Percentiles rank a stretch among this genome's conserved stretches.
Evolutionary conservation across 1,284 basidiomycete species (phyloP).

Genomic region (Abortiporus biennis): DNA sequence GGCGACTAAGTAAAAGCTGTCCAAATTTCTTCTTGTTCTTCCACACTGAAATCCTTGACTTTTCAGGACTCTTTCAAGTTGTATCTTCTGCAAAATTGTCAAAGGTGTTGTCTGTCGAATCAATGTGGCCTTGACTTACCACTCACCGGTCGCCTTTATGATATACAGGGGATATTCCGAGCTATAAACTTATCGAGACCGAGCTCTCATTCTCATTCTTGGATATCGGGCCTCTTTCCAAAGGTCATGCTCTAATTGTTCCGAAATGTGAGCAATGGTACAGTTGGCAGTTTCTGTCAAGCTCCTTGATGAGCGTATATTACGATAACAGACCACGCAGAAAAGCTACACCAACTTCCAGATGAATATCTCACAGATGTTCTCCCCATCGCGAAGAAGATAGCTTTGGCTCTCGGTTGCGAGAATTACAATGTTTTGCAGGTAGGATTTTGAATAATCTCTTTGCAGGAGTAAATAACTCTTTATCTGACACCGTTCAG

Average conservation of each 20-base stretch:
- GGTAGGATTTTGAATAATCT: slow-evolving; percentile 28
- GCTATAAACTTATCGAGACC: slow-evolving; percentile 82
- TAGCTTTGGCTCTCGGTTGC: slow-evolving; percentile 71
- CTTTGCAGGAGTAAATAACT: background rate
- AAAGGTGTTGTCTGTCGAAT: slow-evolving; percentile 49
- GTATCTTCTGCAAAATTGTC: slow-evolving; percentile 90
- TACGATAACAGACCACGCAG: slow-evolving; percentile 80
- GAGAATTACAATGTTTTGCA: slow-evolving; percentile 84
- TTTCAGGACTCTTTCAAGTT: slow-evolving; percentile 36
- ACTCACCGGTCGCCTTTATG: no score
- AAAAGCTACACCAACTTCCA: slow-evolving; percentile 73
- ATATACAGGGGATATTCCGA: slow-evolving; percentile 71
- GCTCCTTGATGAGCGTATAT: background rate
- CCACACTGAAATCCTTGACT: no score
- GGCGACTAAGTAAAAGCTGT: no score
- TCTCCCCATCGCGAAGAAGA: slow-evolving; percentile 81
- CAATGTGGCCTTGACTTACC: no score
- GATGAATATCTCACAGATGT: slow-evolving; percentile 73
- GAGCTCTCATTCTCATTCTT: slow-evolving; percentile 76
- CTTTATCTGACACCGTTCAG: slow-evolving; percentile 27
- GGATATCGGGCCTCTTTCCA: slow-evolving; percentile 85
- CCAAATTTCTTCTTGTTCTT: no score
- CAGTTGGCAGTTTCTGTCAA: no score
- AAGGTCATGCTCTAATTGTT: slow-evolving; percentile 83
- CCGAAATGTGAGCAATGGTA: slow-evolving; percentile 71